phyloP scores from a whole-genome alignment of 2,329 filamentous ascomycete genomes.

The Cercospora berteroae region DNA sequence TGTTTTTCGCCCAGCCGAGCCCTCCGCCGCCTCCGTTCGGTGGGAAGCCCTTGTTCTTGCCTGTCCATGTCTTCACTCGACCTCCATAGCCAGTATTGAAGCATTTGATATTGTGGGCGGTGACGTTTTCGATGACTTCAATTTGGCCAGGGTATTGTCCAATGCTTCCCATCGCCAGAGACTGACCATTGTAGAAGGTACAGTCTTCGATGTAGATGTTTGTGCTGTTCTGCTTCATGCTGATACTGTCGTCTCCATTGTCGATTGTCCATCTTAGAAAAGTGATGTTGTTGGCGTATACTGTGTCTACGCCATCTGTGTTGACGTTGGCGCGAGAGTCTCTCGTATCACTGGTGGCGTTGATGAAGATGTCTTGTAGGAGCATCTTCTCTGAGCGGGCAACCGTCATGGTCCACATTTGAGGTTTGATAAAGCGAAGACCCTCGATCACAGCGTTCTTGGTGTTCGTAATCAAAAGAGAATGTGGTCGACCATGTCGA shows the following conservation, averaged over 20 bases:
- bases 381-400: conserved; percentile 50
- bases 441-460: conserved; percentile 51
- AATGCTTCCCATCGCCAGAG: conserved; percentile 57
- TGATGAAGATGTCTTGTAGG: conserved; percentile 54
- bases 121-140: conserved; percentile 53
- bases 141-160: conserved; percentile 53
- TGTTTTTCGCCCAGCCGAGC: conserved; percentile 44
- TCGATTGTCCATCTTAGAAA: conserved; percentile 53
- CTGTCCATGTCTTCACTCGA: conserved; percentile 58
- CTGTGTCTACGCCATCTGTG: conserved; percentile 55
- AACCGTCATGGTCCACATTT: conserved; percentile 55
- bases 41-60: conserved; percentile 47
- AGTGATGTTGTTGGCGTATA: conserved; percentile 53
- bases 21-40: conserved; percentile 61
- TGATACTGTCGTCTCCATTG: conserved; percentile 56
- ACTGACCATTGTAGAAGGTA: conserved; percentile 51
- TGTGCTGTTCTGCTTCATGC: conserved; percentile 56
- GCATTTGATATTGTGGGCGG: conserved; percentile 46
- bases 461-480: conserved; percentile 52
- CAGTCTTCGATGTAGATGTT: conserved; percentile 54
- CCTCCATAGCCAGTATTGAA: conserved; percentile 21
- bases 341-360: conserved; percentile 51
- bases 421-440: conserved; percentile 55
- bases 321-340: conserved; percentile 26
- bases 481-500: conserved; percentile 48